Base-by-base conservation (phyloP, 352 stramenopile species). In the Pythium angustatum region DNA sequence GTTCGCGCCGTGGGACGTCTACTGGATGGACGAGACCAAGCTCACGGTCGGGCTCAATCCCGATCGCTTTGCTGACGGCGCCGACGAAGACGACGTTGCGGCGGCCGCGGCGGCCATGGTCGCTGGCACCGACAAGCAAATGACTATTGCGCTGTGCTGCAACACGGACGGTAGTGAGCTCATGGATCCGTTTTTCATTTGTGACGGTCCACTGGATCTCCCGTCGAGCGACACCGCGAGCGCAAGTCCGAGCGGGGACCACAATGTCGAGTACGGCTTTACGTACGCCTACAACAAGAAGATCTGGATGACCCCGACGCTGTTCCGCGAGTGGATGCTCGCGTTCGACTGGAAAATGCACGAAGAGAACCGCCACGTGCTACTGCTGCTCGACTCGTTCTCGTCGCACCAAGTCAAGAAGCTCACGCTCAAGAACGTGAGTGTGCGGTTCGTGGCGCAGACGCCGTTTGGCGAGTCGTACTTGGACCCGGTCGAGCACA, bases 341-440 rank as follows among this genome's bases (percentile, higher is more conserved):
- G 76, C 83, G 41, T 69, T 94, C 17, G 85, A 94, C 71, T 87
- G 79, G 78, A 78, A 79, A 31, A 89, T 94, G 83, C 84, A 85
- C 52, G 76, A 90, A 61, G 75, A 77, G 36, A 82, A 88, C 68
- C 85, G 85, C 33, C 69, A 86, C 6, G 75, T 94, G 44, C 54
- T 94, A 52, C 68, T 94, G 34, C 66, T 94, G 38, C 40, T 94
- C 9, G 79, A 89, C 71, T 77, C 76, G 53, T 66, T 82, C 2
- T 75, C 77, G 44, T 82, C 76, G 3, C 76, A 83, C 60, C 78
- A 81, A 33, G 76, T 88, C 60, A 77, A 83, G 57, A 89, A 79
- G 52, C 60, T 80, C 33, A 63, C 62, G 64, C 65, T 92, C 34
- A 86, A 83, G 51, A 92, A 90, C 61, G 76, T 92, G 15, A 77